phyloP scores from a whole-genome alignment of 2,329 filamentous ascomycete species.

The Pseudocercospora vitis region DNA sequence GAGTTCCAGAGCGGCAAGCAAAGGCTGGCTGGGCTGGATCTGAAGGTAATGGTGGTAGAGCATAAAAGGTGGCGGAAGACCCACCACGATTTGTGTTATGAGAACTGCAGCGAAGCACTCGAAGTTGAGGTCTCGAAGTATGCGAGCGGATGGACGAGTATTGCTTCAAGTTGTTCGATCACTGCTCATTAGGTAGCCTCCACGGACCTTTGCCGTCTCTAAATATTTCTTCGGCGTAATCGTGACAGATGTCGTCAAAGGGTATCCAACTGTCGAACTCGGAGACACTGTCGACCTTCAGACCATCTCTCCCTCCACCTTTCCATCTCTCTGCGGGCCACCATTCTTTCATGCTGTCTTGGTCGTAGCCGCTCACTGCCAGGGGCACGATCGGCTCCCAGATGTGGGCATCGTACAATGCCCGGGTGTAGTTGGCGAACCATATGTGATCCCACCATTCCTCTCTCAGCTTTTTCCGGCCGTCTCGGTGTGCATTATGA shows the following conservation, averaged over 20 bases:
- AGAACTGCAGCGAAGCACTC: too few relatives aligned
- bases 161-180: too few relatives aligned
- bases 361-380: slow-evolving; percentile 42
- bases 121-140: too few relatives aligned
- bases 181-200: slow-evolving; percentile 20
- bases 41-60: too few relatives aligned
- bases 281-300: slow-evolving; percentile 45
- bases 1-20: too few relatives aligned
- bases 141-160: too few relatives aligned
- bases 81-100: too few relatives aligned
- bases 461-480: slow-evolving; percentile 23
- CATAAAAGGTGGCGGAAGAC: too few relatives aligned
- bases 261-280: slow-evolving; percentile 45
- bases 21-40: too few relatives aligned
- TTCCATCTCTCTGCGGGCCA: slow-evolving; percentile 48
- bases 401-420: slow-evolving; percentile 24
- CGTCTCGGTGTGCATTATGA: slow-evolving; percentile 28
- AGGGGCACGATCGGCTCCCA: slow-evolving; percentile 25
- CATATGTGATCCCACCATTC: slow-evolving; percentile 30
- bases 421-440: slow-evolving; percentile 24
- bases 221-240: slow-evolving; percentile 48
- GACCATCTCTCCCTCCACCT: slow-evolving; percentile 52
- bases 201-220: slow-evolving; percentile 45
- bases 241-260: slow-evolving; percentile 47
- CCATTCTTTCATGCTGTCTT: slow-evolving; percentile 39